Conservation (phyloP, 306 rosid genomes). For the Corylus avellana region DNA sequence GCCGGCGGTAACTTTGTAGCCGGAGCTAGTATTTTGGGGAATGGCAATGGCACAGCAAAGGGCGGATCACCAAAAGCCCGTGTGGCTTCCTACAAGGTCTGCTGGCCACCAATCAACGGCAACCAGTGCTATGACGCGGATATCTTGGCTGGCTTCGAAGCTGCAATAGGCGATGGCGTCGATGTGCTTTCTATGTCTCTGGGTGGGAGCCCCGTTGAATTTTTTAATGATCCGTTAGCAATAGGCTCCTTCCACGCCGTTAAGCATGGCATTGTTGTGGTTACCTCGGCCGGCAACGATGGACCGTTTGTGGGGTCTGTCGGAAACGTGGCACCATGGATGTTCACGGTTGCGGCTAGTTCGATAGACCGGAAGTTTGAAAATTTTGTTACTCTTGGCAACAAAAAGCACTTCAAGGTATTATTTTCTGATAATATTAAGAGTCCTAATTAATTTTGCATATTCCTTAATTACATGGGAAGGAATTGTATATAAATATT, state of each 20-base stretch:
- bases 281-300: constrained; percentile 60
- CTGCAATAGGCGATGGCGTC: constrained; percentile 72
- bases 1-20: constrained; percentile 68
- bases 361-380: constrained; percentile 50
- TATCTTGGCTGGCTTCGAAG: constrained; percentile 56
- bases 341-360: constrained; percentile 74
- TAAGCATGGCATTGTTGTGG: constrained; percentile 37
- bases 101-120: constrained; percentile 45
- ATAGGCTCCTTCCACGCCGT: constrained; percentile 69
- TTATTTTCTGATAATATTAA: no score
- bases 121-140: constrained; percentile 58
- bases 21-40: constrained; percentile 47
- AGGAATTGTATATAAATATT: background rate
- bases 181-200: constrained; percentile 56
- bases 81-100: constrained; percentile 79
- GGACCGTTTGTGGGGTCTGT: constrained; percentile 55
- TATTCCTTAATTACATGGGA: background rate
- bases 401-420: background rate
- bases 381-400: constrained; percentile 49
- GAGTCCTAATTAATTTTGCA: no score
- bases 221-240: constrained; percentile 29
- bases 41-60: constrained; percentile 70
- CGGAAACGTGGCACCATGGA: constrained; percentile 65
- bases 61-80: constrained; percentile 91
- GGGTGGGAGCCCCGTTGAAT: constrained; percentile 26